phyloP scores from a whole-genome alignment of 805 yeast species.

The Candida suzukii region DNA sequence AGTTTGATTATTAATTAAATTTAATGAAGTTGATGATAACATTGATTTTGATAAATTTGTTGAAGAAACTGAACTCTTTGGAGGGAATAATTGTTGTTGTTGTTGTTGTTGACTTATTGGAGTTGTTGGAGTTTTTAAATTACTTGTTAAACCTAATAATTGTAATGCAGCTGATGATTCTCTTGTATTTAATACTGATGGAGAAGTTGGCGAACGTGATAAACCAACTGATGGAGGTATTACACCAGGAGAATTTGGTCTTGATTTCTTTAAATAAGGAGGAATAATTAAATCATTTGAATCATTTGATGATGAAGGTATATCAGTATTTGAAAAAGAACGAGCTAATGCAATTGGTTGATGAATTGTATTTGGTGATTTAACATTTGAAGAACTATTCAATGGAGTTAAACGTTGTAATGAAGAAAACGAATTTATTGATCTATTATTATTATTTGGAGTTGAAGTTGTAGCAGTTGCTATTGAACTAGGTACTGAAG shows the following conservation, averaged over 20 bases:
- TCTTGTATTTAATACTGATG: slow-evolving; percentile 7
- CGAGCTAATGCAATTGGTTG: slow-evolving; percentile 10
- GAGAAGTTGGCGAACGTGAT: slow-evolving; percentile 18
- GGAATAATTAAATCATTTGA: slow-evolving; percentile 14
- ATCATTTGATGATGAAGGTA: slow-evolving; percentile 25
- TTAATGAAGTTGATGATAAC: not conserved
- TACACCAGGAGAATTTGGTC: slow-evolving; percentile 41
- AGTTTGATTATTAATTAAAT: slow-evolving; percentile 12
- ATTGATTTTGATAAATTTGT: slow-evolving; percentile 3
- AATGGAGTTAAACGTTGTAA: slow-evolving; percentile 40
- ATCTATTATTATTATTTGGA: slow-evolving; percentile 23
- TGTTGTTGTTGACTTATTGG: not conserved
- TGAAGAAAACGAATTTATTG: slow-evolving; percentile 32
- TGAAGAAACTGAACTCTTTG: too few relatives aligned
- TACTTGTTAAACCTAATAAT: slow-evolving; percentile 15
- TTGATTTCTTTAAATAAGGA: slow-evolving; percentile 37
- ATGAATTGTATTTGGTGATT: slow-evolving; percentile 1
- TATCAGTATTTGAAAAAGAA: slow-evolving; percentile 36
- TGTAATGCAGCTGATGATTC: slow-evolving; percentile 25
- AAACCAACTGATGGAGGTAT: slow-evolving; percentile 12
- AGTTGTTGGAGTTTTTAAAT: not conserved
- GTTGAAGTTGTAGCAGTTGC: slow-evolving; percentile 15
- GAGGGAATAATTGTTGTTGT: slow-evolving; percentile 3
- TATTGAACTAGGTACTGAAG: too few relatives aligned
- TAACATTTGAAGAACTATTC: slow-evolving; percentile 10